A percentile compares a stretch with the other conserved stretches of the same genome.
These are phyloP conservation scores for Diospyros kaki DNA, from an alignment of 148 eudicot genomes.

Conservation along the genomic window DNA sequence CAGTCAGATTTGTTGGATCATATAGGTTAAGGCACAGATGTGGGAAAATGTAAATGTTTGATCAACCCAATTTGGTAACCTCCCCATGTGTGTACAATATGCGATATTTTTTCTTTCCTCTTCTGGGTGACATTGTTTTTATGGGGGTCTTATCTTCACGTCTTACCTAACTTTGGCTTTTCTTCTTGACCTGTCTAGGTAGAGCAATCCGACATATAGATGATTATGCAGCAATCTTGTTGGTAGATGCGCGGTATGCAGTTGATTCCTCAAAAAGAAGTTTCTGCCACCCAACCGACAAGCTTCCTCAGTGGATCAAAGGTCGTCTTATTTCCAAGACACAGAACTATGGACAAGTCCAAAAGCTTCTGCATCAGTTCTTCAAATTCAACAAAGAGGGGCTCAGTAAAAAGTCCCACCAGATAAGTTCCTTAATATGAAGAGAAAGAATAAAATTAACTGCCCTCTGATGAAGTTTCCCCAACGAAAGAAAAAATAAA, in stretches of 20 bases:
- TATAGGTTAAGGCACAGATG: neutral
- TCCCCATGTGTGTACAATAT: neutral
- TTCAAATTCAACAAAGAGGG: slow-evolving; percentile 56
- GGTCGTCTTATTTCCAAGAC: slow-evolving; percentile 49
- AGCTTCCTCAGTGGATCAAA: slow-evolving; percentile 87
- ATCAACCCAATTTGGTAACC: slow-evolving; percentile 4
- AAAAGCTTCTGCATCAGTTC: slow-evolving; percentile 68
- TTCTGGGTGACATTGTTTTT: neutral
- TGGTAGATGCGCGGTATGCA: slow-evolving; percentile 80
- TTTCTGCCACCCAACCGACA: slow-evolving; percentile 61
- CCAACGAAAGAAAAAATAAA: too few relatives aligned
- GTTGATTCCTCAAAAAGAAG: slow-evolving; percentile 51
- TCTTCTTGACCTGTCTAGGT: slow-evolving; percentile 36
- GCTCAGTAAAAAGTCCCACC: neutral
- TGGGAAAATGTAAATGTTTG: neutral
- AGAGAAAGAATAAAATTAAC: neutral
- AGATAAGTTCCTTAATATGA: neutral
- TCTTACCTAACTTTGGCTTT: neutral
- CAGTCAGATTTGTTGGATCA: neutral
- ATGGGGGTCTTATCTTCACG: neutral
- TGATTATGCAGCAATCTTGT: slow-evolving; percentile 88
- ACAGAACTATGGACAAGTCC: slow-evolving; percentile 73
- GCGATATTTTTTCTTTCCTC: neutral
- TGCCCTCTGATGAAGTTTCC: too few relatives aligned
- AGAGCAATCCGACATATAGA: slow-evolving; percentile 85